A percentile compares a stretch with the other conserved stretches of the same genome.
phyloP scores from a whole-genome alignment of 257 asterid genomes.

The Solanum okadae region DNA sequence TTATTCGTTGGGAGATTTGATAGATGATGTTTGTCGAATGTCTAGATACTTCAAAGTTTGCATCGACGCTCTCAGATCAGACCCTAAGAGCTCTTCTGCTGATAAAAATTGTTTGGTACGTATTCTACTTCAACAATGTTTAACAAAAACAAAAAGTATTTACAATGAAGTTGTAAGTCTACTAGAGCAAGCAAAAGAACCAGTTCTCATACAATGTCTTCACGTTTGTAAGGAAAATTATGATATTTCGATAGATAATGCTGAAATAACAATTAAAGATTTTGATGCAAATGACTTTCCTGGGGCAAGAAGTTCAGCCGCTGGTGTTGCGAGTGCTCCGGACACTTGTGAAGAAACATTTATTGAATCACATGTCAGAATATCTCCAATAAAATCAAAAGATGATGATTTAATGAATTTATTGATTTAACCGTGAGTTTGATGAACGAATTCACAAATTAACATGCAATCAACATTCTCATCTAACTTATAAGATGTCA shows the following conservation, averaged over 20 bases:
- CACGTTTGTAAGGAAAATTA: background rate
- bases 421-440: background rate
- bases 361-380: background rate
- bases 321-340: background rate
- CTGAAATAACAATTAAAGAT: background rate
- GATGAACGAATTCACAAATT: background rate
- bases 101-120: background rate
- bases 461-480: too few relatives aligned
- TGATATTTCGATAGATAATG: background rate
- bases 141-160: background rate
- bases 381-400: background rate
- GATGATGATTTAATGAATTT: background rate
- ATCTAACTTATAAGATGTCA: too few relatives aligned
- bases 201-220: background rate
- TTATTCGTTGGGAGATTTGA: background rate
- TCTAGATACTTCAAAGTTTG: background rate
- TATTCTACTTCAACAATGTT: background rate
- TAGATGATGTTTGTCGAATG: background rate
- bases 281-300: background rate
- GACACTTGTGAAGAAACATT: background rate
- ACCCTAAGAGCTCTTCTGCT: background rate
- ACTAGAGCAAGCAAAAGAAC: background rate
- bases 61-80: background rate
- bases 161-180: background rate
- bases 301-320: fast-evolving